A percentile compares a stretch with the other conserved stretches of the same genome.
These are phyloP conservation scores for Ambrosia trifida DNA, from an alignment of 129 eudicot genomes.

Conservation along the genomic window DNA sequence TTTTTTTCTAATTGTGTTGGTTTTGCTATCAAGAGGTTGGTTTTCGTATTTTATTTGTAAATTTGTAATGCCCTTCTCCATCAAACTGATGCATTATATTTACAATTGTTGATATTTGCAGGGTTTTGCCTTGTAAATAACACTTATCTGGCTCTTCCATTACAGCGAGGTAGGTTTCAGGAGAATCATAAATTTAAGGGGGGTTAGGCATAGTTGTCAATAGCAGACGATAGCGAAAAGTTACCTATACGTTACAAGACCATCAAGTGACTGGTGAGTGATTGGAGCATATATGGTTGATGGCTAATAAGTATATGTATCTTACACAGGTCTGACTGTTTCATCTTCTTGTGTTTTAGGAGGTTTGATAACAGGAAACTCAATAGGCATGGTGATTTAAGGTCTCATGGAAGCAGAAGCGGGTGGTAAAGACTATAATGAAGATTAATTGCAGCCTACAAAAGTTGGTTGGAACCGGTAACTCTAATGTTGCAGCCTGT, in stretches of 20 bases:
- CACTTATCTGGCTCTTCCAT: constrained; percentile 29
- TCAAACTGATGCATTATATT: neutral
- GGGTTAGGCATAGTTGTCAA: too few species aligned
- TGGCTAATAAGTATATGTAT: neutral
- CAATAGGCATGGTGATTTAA: too few species aligned
- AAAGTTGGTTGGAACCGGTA: constrained; percentile 63
- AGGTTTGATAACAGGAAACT: constrained; percentile 12
- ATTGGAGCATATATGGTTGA: neutral
- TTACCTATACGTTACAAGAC: neutral
- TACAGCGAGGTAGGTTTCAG: constrained; percentile 24
- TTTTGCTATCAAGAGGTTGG: constrained; percentile 35
- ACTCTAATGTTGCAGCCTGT: constrained; percentile 64
- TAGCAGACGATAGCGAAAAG: too few species aligned
- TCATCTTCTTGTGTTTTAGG: constrained; percentile 20
- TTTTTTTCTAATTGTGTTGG: constrained; percentile 19
- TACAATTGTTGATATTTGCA: constrained; percentile 16
- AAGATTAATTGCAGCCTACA: too few species aligned
- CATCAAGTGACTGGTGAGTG: constrained; percentile 34
- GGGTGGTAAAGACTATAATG: too few species aligned
- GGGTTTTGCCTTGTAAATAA: constrained; percentile 33
- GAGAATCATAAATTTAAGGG: neutral
- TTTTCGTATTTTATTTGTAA: neutral
- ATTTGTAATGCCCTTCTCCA: neutral
- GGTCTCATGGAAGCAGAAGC: too few species aligned
- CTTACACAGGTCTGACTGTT: neutral